Conservation (phyloP, 2,329 filamentous ascomycete genomes). For the Paecilomyces niveus region DNA sequence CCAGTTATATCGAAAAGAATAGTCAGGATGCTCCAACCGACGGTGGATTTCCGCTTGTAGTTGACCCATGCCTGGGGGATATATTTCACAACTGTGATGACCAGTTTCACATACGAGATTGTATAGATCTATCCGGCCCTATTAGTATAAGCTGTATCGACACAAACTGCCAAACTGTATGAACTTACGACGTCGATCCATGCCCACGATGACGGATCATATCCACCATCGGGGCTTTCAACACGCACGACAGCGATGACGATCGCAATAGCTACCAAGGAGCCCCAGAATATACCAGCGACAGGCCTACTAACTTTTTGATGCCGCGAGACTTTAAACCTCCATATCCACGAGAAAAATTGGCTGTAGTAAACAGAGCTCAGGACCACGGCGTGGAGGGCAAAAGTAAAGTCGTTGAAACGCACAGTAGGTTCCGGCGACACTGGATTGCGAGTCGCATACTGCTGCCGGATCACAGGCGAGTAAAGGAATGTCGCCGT, state of each 20-base stretch:
- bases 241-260: slow-evolving; percentile 36
- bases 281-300: slow-evolving; percentile 62
- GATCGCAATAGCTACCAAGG: slow-evolving; percentile 41
- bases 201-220: slow-evolving; percentile 48
- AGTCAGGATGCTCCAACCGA: slow-evolving; percentile 79
- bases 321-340: slow-evolving; percentile 56
- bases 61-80: slow-evolving; percentile 80
- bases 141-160: slow-evolving; percentile 8
- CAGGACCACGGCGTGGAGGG: slow-evolving; percentile 68
- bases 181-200: slow-evolving; percentile 57
- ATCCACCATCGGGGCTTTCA: slow-evolving; percentile 34
- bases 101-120: slow-evolving; percentile 79
- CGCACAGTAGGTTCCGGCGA: slow-evolving; percentile 75
- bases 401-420: slow-evolving; percentile 86
- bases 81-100: slow-evolving; percentile 88
- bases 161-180: background rate
- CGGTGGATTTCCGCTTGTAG: slow-evolving; percentile 74
- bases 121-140: slow-evolving; percentile 48
- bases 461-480: slow-evolving; percentile 68
- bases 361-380: slow-evolving; percentile 70
- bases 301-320: slow-evolving; percentile 56
- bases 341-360: slow-evolving; percentile 66
- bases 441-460: slow-evolving; percentile 68
- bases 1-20: slow-evolving; percentile 80
- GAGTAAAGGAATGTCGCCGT: slow-evolving; percentile 74